A percentile compares a stretch with the other conserved stretches of the same genome.
Evolutionary conservation across 306 rosid genomes (phyloP).

Genomic region (Castanea sativa): DNA sequence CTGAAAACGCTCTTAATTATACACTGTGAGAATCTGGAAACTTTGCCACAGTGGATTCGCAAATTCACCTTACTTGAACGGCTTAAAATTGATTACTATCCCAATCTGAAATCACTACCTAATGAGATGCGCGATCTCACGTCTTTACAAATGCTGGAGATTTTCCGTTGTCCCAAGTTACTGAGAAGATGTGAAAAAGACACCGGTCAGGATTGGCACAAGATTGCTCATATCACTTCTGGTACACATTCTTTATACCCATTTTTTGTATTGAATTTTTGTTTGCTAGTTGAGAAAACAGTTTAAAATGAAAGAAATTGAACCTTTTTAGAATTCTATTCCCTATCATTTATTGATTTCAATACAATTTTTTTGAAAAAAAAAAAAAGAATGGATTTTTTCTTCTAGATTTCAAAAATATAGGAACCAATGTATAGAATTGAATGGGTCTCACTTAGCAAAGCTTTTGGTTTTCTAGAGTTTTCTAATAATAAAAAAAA

Average conservation of each 20-base stretch:
- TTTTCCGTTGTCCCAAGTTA: neutral
- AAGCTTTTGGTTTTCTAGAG: too few relatives aligned
- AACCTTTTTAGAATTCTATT: neutral
- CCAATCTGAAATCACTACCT: neutral
- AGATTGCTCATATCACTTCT: neutral
- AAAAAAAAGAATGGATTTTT: too few relatives aligned
- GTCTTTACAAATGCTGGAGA: neutral
- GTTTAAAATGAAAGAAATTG: too few relatives aligned
- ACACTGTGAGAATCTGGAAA: neutral
- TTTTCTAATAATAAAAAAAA: too few relatives aligned
- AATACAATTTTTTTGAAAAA: too few relatives aligned
- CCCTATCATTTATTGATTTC: too few relatives aligned
- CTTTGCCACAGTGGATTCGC: neutral
- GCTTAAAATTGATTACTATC: neutral
- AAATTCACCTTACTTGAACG: neutral
- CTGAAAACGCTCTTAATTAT: fast-evolving
- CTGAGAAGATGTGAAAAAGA: neutral
- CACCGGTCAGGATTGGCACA: neutral
- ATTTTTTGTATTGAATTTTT: too few relatives aligned
- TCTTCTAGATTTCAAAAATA: too few relatives aligned
- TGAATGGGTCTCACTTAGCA: too few relatives aligned
- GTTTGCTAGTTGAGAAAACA: too few relatives aligned
- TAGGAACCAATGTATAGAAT: too few relatives aligned
- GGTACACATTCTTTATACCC: too few relatives aligned
- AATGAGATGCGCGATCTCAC: neutral